These are phyloP conservation scores for Colletotrichum sp. DNA, from an alignment of 2,329 filamentous ascomycete species.

Conservation along the genomic window DNA sequence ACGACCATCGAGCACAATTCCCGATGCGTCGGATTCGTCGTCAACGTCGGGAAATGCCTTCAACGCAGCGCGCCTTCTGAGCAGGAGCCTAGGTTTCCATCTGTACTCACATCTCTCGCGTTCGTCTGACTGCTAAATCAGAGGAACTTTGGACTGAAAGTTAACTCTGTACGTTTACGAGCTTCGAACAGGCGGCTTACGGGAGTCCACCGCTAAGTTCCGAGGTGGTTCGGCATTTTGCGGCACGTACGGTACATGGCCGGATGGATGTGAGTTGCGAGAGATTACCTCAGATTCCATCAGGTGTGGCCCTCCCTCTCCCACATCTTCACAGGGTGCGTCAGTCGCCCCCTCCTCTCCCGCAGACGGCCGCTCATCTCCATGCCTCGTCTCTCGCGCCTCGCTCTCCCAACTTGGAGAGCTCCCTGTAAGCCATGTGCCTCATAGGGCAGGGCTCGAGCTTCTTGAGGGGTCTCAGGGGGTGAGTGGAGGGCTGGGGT, in stretches of 20 bases:
- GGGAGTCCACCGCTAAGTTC: neutral
- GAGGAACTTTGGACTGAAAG: neutral
- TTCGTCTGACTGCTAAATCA: neutral
- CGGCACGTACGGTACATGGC: neutral
- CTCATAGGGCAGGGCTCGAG: constrained; percentile 2
- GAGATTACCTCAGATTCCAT: constrained; percentile 3
- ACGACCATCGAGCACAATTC: neutral
- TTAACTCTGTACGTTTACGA: neutral
- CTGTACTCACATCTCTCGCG: neutral
- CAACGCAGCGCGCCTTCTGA: neutral
- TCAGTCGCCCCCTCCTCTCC: neutral
- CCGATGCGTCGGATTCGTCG: neutral
- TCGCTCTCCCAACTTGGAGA: neutral
- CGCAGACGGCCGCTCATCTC: constrained; percentile 6
- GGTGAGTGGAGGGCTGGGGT: neutral
- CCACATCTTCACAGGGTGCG: neutral
- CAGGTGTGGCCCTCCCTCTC: neutral
- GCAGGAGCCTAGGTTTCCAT: neutral
- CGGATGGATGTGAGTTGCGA: neutral
- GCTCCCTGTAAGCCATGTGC: constrained; percentile 12
- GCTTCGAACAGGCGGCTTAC: neutral
- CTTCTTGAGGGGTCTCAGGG: neutral
- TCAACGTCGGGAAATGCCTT: neutral
- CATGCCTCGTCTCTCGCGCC: neutral
- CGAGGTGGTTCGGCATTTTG: neutral